A percentile compares a stretch with the other conserved stretches of the same genome.
Evolutionary conservation across 257 asterid genomes (phyloP).

Genomic region (Osmanthus fragrans): DNA sequence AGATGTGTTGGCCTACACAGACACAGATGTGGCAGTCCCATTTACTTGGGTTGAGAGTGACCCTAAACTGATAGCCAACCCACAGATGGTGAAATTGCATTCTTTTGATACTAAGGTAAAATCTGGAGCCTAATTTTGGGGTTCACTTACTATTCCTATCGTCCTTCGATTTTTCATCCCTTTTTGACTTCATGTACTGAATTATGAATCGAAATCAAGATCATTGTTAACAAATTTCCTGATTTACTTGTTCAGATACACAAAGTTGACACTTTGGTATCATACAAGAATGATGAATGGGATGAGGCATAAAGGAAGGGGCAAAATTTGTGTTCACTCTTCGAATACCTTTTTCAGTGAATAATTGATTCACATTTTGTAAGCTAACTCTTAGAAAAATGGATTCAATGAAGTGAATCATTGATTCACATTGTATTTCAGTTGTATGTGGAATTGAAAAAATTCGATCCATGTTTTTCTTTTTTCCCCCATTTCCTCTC

Average conservation of each 20-base stretch:
- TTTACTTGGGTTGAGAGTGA: constrained; percentile 98
- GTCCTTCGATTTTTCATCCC: no score
- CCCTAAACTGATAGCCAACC: constrained; percentile 84
- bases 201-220: no score
- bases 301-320: constrained; percentile 48
- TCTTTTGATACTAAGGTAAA: constrained; percentile 94
- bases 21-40: constrained; percentile 76
- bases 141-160: no score
- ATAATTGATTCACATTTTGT: constrained; percentile 33
- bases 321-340: no score
- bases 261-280: constrained; percentile 90
- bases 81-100: constrained; percentile 95
- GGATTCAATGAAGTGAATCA: not conserved
- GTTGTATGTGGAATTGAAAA: not conserved
- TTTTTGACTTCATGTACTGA: no score
- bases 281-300: constrained; percentile 91
- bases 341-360: not conserved
- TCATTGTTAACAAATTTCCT: not conserved
- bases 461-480: no score
- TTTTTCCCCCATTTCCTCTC: no score
- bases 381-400: not conserved
- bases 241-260: constrained; percentile 63
- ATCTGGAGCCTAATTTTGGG: not conserved
- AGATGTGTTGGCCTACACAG: constrained; percentile 88
- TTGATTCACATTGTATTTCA: not conserved